phyloP scores from a whole-genome alignment of 2,329 filamentous ascomycete species.

The Apiospora marii region DNA sequence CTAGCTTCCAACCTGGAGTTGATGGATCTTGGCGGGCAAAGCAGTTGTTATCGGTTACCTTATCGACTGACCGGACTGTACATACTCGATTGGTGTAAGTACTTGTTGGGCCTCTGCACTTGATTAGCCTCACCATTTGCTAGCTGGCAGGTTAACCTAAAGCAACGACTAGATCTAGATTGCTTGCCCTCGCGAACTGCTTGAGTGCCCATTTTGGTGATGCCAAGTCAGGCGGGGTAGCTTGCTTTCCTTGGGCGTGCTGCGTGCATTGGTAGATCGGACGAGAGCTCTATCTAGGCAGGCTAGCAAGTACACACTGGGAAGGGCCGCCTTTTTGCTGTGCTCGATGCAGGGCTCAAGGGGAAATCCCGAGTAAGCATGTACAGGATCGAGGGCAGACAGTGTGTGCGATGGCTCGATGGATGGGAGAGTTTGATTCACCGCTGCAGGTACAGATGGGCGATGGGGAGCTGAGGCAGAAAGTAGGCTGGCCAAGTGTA shows the following conservation, averaged over 20 bases:
- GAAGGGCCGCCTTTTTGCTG: too few relatives aligned
- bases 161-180: not conserved
- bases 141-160: constrained; percentile 3
- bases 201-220: not conserved
- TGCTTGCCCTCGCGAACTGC: not conserved
- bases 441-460: constrained; percentile 19
- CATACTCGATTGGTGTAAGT: not conserved
- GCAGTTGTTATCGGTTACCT: constrained; percentile 3
- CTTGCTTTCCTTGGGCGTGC: not conserved
- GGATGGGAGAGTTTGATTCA: constrained; percentile 18
- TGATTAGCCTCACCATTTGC: constrained; percentile 14
- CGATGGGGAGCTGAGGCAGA: constrained; percentile 8
- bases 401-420: not conserved
- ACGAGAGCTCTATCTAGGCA: not conserved
- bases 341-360: not conserved
- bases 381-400: not conserved
- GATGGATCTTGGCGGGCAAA: not conserved
- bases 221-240: constrained; percentile 15
- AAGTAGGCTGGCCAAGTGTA: constrained; percentile 20
- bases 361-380: too few relatives aligned
- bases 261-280: not conserved
- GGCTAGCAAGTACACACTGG: too few relatives aligned
- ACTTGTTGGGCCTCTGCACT: constrained; percentile 3
- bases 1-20: not conserved
- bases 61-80: not conserved